These are phyloP conservation scores for Kodamaea restingae DNA, from an alignment of 805 yeast genomes.

Conservation along the genomic window DNA sequence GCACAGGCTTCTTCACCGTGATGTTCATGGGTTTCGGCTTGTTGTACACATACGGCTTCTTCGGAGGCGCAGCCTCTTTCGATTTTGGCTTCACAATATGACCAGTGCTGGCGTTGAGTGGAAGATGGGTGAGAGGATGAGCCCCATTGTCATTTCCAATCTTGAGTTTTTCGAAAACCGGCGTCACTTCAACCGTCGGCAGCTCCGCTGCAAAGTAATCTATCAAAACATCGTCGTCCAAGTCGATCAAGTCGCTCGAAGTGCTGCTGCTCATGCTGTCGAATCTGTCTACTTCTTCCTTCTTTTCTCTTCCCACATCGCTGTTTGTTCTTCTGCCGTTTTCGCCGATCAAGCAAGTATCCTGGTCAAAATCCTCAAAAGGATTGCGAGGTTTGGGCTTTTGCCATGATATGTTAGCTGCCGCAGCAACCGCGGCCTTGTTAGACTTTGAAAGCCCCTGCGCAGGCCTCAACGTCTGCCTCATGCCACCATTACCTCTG, in stretches of 20 bases:
- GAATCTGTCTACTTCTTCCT: too few species aligned
- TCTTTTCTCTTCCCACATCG: not conserved
- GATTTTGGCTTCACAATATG: constrained; percentile 4
- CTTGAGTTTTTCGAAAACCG: constrained; percentile 3
- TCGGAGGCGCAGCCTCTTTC: not conserved
- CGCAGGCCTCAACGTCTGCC: constrained; percentile 11
- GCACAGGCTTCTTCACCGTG: constrained; percentile 11
- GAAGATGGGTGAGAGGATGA: not conserved
- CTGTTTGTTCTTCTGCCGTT: not conserved
- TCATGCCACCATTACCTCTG: constrained; percentile 7
- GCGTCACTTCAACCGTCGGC: constrained; percentile 4
- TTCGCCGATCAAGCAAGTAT: constrained; percentile 4
- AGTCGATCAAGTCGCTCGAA: constrained; percentile 5
- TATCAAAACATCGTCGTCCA: constrained; percentile 13
- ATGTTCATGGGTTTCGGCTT: constrained; percentile 40
- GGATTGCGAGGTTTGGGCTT: constrained; percentile 19
- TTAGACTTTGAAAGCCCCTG: constrained; percentile 11
- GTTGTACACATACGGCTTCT: constrained; percentile 27
- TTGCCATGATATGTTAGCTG: constrained; percentile 31
- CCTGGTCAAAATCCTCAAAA: constrained; percentile 41
- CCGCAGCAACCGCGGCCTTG: constrained; percentile 22
- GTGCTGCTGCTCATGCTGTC: constrained; percentile 13
- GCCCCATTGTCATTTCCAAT: not conserved
- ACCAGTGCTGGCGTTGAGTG: constrained; percentile 1
- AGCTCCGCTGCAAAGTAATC: constrained; percentile 12